phyloP scores from a whole-genome alignment of 306 rosid species.

The Gastrolobium bilobum region DNA sequence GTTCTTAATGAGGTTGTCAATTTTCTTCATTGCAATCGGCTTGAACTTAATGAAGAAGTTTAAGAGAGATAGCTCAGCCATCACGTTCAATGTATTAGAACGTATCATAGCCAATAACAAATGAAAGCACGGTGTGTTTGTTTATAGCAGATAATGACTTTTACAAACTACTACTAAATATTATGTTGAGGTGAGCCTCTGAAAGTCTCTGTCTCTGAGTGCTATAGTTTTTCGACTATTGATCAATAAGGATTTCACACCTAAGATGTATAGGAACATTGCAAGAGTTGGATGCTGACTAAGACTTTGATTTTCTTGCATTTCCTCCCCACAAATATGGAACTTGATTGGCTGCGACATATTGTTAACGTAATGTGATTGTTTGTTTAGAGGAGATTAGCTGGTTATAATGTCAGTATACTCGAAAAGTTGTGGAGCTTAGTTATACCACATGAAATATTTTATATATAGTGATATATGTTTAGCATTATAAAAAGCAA shows the following conservation, averaged over 20 bases:
- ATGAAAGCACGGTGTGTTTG: background rate
- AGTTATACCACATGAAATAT: background rate
- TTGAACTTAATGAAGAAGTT: constrained; percentile 36
- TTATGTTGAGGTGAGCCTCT: background rate
- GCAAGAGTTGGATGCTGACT: constrained; percentile 33
- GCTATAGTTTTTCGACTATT: constrained; percentile 38
- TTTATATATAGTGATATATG: background rate
- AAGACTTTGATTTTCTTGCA: background rate
- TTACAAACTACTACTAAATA: background rate
- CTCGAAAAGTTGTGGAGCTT: background rate
- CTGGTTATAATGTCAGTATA: background rate
- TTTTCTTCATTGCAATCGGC: constrained; percentile 27
- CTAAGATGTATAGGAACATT: constrained; percentile 16
- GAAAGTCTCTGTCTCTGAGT: constrained; percentile 6
- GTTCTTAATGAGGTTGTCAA: constrained; percentile 41
- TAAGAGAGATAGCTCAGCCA: constrained; percentile 24
- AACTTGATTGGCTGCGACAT: background rate
- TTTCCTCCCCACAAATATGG: constrained; percentile 27
- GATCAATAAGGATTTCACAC: constrained; percentile 19
- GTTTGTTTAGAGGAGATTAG: background rate
- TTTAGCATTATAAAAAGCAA: background rate
- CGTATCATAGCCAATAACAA: background rate
- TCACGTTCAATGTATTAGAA: constrained; percentile 8
- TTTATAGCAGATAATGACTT: background rate
- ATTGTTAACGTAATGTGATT: constrained; percentile 9